Evolutionary conservation across 176 grass and related monocot genomes (phyloP).

Genomic region (Microstegium vimineum): DNA sequence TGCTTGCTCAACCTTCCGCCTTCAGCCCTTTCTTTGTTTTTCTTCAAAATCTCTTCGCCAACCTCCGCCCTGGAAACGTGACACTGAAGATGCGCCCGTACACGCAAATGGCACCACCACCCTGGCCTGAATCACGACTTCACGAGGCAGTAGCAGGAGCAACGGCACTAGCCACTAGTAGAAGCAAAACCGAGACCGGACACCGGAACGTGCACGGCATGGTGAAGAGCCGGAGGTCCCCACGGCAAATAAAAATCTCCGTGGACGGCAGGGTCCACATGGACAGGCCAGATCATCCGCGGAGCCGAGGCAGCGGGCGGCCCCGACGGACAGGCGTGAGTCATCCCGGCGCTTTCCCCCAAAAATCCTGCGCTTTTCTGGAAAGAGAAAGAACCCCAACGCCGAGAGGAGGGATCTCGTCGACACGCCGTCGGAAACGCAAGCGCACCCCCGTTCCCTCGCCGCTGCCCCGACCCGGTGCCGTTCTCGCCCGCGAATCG

Average conservation of each 20-base stretch:
- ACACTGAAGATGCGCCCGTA: not conserved
- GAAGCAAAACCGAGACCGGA: not conserved
- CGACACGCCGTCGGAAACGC: not conserved
- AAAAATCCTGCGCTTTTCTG: not conserved
- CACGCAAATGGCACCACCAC: not conserved
- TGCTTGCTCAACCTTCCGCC: too few species aligned
- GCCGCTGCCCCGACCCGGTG: not conserved
- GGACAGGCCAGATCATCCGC: not conserved
- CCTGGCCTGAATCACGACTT: not conserved
- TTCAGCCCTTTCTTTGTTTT: too few species aligned
- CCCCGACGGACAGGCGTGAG: not conserved
- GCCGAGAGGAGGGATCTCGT: not conserved
- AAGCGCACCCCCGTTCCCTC: not conserved
- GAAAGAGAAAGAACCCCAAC: not conserved
- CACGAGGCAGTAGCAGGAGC: not conserved
- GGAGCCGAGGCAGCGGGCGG: not conserved
- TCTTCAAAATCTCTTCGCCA: not conserved
- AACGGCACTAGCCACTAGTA: not conserved
- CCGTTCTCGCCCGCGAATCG: not conserved
- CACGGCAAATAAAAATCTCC: not conserved
- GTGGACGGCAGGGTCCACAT: not conserved
- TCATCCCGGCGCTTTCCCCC: not conserved
- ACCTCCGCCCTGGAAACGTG: not conserved
- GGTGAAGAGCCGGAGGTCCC: not conserved
- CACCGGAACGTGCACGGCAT: not conserved